Evolutionary conservation across 495 filamentous ascomycete species (phyloP).

Genomic region (Terfezia claveryi): DNA sequence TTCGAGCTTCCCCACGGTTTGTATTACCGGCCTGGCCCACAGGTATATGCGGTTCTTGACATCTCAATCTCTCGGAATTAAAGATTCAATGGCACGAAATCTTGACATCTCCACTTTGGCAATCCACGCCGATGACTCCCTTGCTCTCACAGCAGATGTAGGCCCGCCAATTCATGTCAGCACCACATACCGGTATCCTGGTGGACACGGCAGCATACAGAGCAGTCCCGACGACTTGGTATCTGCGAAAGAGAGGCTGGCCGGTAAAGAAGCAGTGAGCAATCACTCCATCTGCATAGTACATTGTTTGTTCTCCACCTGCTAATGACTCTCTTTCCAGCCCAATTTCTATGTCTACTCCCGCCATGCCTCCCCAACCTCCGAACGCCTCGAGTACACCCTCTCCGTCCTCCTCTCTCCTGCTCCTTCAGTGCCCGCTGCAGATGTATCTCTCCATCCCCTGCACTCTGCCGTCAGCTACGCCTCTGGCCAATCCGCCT

Average conservation of each 20-base stretch:
- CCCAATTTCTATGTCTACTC: slow-evolving; percentile 46
- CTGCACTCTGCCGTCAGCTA: slow-evolving; percentile 47
- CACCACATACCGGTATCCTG: slow-evolving; percentile 66
- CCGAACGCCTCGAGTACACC: slow-evolving; percentile 62
- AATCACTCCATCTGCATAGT: neutral
- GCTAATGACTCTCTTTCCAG: neutral
- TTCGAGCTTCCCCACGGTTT: too few relatives aligned
- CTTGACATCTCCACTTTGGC: slow-evolving; percentile 33
- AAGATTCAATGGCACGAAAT: neutral
- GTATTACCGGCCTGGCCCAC: too few relatives aligned
- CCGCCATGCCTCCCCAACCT: slow-evolving; percentile 48
- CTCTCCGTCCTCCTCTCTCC: slow-evolving; percentile 49
- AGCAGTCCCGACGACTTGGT: neutral
- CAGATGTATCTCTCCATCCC: slow-evolving; percentile 52
- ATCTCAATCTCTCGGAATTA: slow-evolving; percentile 18
- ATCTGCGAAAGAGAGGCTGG: neutral
- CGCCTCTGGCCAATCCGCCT: slow-evolving; percentile 63
- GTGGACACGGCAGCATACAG: slow-evolving; percentile 38
- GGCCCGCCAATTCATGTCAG: slow-evolving; percentile 70
- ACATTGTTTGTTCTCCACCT: neutral
- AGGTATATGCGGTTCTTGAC: neutral
- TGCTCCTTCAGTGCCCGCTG: slow-evolving; percentile 58
- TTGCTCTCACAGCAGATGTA: slow-evolving; percentile 51
- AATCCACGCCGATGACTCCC: slow-evolving; percentile 68
- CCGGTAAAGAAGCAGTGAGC: neutral